Evolutionary conservation across 2,329 filamentous ascomycete species (phyloP), one percentile per base, ranked within the genome.

Genomic region (Xylaria sp.): DNA sequence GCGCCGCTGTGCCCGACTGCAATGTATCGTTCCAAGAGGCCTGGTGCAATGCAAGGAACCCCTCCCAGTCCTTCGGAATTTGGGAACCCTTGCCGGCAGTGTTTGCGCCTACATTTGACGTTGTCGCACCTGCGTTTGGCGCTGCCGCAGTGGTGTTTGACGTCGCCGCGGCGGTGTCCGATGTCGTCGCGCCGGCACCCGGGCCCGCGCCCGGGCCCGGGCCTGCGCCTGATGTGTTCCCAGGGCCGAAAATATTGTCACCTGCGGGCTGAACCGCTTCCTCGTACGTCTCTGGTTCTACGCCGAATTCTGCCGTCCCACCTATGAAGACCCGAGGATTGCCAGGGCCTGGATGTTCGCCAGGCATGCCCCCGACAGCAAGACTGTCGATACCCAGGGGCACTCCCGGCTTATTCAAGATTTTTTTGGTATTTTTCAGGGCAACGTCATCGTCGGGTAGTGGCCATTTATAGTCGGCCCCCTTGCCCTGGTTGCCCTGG

Each of bases 281-380:
- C 4, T 49, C 52, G 19, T 13, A 17, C 4, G 25, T 3, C 5
- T 23, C n/a, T 8, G 17, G 19, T 1, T 47, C 31, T 6, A 13
- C 4, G 11, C 64, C 66, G n/a, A 70, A 62, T 3, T 11, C 17
- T 17, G 21, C 2, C 3, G 37, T 31, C 6, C 38, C 62, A n/a
- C 70, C 70, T 15, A 71, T 40, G 37, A 72, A 52, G 11, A 72
- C 53, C 15, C 49, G 62, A 3, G 67, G 43, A 3, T 67, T 17
- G 1, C 35, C 31, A 8, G 66, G 63, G 0, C 1, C 5, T 11
- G 67, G 63, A 21, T 64, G 64, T 8, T 69, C 56, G 29, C 69
- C 67, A 15, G 68, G 68, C 56, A 71, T 17, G 6, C 61, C 60
- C 3, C 68, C 68, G 2, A 60, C 56, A 7, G 49, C 49, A 4